Conservation (phyloP, 257 asterid genomes). For the Capsicum rhomboideum region DNA sequence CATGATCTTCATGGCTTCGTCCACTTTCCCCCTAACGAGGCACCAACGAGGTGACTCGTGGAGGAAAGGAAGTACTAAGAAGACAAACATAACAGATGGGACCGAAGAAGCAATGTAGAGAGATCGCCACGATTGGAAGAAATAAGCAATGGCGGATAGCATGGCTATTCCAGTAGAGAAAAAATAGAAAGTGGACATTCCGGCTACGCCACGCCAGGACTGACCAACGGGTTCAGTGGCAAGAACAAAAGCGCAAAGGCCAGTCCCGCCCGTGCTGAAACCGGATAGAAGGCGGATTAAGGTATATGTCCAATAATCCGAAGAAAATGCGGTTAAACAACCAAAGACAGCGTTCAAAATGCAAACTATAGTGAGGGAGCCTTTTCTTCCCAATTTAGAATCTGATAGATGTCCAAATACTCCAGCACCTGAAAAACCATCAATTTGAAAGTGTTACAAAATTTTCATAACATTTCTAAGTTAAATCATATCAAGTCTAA, state of each 20-base stretch:
- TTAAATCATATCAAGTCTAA: background rate
- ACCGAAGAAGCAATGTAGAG: slow-evolving; percentile 64
- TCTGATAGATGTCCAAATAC: slow-evolving; percentile 90
- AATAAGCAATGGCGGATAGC: slow-evolving; percentile 58
- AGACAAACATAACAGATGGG: slow-evolving; percentile 50
- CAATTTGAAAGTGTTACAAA: background rate
- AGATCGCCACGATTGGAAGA: slow-evolving; percentile 57
- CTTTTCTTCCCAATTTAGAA: slow-evolving; percentile 73
- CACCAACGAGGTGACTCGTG: slow-evolving; percentile 90
- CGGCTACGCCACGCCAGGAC: slow-evolving; percentile 58
- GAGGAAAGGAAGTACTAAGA: slow-evolving; percentile 49
- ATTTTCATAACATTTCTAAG: background rate
- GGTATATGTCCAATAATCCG: slow-evolving; percentile 47
- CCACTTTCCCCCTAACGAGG: slow-evolving; percentile 50
- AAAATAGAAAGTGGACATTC: slow-evolving; percentile 92
- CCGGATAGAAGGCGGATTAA: slow-evolving; percentile 68
- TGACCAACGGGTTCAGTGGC: slow-evolving; percentile 91
- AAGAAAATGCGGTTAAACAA: slow-evolving; percentile 60
- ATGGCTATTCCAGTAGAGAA: slow-evolving; percentile 68
- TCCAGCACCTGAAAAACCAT: slow-evolving; percentile 58
- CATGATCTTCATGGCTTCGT: slow-evolving; percentile 51
- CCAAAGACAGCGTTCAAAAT: slow-evolving; percentile 67
- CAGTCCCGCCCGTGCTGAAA: slow-evolving; percentile 85
- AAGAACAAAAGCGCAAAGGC: slow-evolving; percentile 82
- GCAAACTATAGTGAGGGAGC: slow-evolving; percentile 60